A percentile compares a stretch with the other conserved stretches of the same genome.
These are phyloP conservation scores for Coleophoma crateriformis DNA, from an alignment of 2,329 filamentous ascomycete species.

Conservation along the genomic window DNA sequence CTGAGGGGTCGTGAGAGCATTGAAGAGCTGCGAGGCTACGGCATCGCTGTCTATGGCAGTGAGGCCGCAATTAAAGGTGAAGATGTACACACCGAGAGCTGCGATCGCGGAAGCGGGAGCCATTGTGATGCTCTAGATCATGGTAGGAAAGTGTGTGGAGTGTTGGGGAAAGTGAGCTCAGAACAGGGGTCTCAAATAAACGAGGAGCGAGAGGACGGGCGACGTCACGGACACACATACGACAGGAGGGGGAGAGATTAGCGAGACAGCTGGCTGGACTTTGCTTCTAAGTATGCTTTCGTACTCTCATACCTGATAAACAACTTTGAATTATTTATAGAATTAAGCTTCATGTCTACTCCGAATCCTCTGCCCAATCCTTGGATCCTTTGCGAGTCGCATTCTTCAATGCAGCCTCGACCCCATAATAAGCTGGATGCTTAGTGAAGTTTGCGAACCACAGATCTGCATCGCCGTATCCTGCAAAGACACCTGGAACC, in stretches of 20 bases:
- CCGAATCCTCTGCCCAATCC: no score
- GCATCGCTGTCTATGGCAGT: constrained; percentile 60
- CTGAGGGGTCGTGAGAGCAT: constrained; percentile 44
- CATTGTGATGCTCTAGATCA: constrained; percentile 1
- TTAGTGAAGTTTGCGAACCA: constrained; percentile 34
- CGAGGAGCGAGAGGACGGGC: no score
- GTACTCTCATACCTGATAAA: no score
- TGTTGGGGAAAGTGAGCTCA: no score
- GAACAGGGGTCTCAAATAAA: no score
- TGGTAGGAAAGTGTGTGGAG: no score
- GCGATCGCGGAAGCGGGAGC: constrained; percentile 26
- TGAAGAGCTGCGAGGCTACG: constrained; percentile 67
- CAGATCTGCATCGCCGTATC: constrained; percentile 31
- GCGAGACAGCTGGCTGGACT: no score
- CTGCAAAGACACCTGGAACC: constrained; percentile 33
- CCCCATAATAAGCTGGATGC: constrained; percentile 35
- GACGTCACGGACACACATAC: no score
- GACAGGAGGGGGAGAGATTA: no score
- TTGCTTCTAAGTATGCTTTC: no score
- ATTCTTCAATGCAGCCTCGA: constrained; percentile 26
- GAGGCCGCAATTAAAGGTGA: constrained; percentile 89
- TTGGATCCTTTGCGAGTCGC: constrained; percentile 10
- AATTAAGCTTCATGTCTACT: no score
- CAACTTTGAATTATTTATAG: no score
- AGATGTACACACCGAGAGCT: constrained; percentile 64